phyloP scores from a whole-genome alignment of 164 flowering plant species.

The Sedum album region DNA sequence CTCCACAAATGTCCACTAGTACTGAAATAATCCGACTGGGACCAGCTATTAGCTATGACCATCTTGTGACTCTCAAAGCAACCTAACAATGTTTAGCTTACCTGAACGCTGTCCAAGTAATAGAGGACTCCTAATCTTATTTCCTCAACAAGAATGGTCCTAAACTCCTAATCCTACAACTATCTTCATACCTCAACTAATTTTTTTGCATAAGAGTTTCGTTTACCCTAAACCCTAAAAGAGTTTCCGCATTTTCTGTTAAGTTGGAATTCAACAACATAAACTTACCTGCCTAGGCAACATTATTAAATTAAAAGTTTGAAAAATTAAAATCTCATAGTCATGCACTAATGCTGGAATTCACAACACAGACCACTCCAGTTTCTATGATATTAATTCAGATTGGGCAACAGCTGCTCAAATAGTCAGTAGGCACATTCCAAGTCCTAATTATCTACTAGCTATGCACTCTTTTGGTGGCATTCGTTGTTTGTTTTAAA shows the following conservation, averaged over 20 bases:
- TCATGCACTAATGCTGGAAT: background rate
- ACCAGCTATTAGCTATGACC: slow-evolving; percentile 1
- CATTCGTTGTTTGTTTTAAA: background rate
- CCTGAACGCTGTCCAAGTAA: too few species aligned
- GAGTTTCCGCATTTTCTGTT: background rate
- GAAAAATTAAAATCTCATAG: background rate
- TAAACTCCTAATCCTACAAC: background rate
- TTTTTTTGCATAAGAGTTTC: background rate
- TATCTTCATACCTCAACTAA: background rate
- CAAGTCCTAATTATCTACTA: background rate
- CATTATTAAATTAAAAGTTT: background rate
- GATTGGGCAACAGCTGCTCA: background rate
- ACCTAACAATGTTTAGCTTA: background rate
- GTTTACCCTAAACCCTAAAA: too few species aligned
- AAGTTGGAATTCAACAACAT: background rate
- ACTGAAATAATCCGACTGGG: background rate
- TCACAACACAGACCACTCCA: background rate
- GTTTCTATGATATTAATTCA: background rate
- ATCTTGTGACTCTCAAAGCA: background rate
- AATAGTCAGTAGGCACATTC: background rate
- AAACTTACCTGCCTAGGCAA: background rate
- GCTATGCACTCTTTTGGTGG: background rate
- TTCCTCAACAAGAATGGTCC: background rate
- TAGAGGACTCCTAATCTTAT: too few species aligned
- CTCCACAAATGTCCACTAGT: slow-evolving; percentile 4